Percentiles rank a stretch among this genome's conserved stretches.
Evolutionary conservation across 2,329 filamentous ascomycete genomes (phyloP).

Genomic region (Elsinoe ampelina): DNA sequence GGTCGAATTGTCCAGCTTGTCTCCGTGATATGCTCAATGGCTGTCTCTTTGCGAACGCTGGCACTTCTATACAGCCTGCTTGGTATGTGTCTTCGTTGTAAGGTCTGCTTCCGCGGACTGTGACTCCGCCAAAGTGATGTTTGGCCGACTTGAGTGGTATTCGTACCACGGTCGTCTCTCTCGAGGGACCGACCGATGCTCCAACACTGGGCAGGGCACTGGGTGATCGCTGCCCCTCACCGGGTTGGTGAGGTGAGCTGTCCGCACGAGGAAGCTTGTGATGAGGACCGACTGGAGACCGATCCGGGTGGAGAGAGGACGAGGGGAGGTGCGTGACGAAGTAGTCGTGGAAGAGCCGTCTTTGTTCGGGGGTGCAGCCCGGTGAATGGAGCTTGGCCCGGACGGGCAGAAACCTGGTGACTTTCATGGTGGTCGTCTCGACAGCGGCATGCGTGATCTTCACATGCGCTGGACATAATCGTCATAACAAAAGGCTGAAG

Average conservation of each 20-base stretch:
- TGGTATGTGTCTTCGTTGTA: slow-evolving; percentile 95
- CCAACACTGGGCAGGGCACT: slow-evolving; percentile 29
- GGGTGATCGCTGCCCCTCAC: slow-evolving; percentile 28
- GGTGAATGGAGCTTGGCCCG: background rate
- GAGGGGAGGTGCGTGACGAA: slow-evolving; percentile 94
- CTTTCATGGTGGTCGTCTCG: background rate
- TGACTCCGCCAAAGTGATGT: slow-evolving; percentile 81
- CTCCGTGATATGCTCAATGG: slow-evolving; percentile 52
- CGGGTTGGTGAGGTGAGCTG: slow-evolving; percentile 60
- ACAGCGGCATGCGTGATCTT: slow-evolving; percentile 1
- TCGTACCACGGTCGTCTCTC: slow-evolving; percentile 85
- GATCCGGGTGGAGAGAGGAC: slow-evolving; percentile 82
- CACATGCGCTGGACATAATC: slow-evolving; percentile 10
- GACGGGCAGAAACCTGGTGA: background rate
- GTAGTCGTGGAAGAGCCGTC: slow-evolving; percentile 72
- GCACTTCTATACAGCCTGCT: slow-evolving; percentile 85
- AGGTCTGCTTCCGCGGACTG: slow-evolving; percentile 69
- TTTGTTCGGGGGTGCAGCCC: background rate
- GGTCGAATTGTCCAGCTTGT: slow-evolving; percentile 21
- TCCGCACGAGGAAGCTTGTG: slow-evolving; percentile 82
- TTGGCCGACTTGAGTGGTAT: slow-evolving; percentile 91
- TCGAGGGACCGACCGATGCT: slow-evolving; percentile 51
- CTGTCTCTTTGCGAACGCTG: slow-evolving; percentile 78
- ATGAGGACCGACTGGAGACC: slow-evolving; percentile 48
- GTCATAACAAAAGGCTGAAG: slow-evolving; percentile 10